These are phyloP conservation scores for Anethum foeniculum DNA, from an alignment of 140 eudicot genomes.

Conservation along the genomic window DNA sequence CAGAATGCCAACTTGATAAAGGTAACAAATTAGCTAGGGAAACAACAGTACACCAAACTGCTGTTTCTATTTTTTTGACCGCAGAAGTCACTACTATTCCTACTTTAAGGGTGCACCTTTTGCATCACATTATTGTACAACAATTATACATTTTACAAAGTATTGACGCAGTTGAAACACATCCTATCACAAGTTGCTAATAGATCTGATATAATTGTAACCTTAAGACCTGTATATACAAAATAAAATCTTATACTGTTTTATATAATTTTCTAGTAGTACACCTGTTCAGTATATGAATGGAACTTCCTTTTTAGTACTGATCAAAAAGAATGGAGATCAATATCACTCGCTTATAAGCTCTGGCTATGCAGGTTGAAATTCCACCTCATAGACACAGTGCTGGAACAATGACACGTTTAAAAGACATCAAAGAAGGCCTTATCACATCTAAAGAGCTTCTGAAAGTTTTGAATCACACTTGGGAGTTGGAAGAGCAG, in stretches of 20 bases:
- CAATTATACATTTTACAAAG: not conserved
- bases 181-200: not conserved
- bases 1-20: conserved; percentile 22
- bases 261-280: not conserved
- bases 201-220: not conserved
- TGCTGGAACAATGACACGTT: conserved; percentile 24
- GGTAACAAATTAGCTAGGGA: conserved; percentile 21
- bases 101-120: not conserved
- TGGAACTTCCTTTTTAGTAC: not conserved
- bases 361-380: conserved; percentile 27
- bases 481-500: conserved; percentile 38
- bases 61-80: not conserved
- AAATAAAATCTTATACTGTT: not conserved
- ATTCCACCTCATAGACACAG: conserved; percentile 18
- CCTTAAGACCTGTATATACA: not conserved
- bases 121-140: not conserved
- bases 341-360: not conserved
- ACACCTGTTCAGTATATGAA: not conserved
- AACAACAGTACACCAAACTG: not conserved
- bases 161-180: not conserved
- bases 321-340: not conserved
- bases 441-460: conserved; percentile 61
- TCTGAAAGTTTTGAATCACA: conserved; percentile 51
- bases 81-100: not conserved
- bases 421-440: conserved; percentile 53